Evolutionary conservation across 1,284 basidiomycete genomes (phyloP).

Genomic region (Apiotrichum gamsii): DNA sequence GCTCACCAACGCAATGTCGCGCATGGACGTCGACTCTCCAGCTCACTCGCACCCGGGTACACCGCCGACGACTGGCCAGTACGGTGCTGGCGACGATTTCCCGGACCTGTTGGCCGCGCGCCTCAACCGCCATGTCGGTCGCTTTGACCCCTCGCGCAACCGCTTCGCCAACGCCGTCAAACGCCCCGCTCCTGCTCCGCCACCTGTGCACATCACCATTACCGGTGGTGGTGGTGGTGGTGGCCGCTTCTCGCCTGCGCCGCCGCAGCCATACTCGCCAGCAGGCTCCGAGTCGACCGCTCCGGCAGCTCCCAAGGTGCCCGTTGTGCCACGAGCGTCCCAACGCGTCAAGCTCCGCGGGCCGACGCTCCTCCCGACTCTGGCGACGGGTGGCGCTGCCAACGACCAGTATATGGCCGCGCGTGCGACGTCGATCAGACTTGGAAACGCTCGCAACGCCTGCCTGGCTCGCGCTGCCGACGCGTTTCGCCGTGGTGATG

Average conservation of each 20-base stretch:
- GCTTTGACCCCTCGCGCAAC: constrained; percentile 67
- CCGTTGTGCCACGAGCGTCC: constrained; percentile 64
- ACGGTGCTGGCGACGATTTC: constrained; percentile 68
- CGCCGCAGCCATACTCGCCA: constrained; percentile 15
- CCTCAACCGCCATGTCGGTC: constrained; percentile 44
- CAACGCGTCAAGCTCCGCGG: constrained; percentile 73
- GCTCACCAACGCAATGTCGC: constrained; percentile 60
- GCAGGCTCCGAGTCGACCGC: constrained; percentile 36
- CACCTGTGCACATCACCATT: constrained; percentile 15
- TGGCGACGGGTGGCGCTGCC: constrained; percentile 71
- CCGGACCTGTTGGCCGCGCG: constrained; percentile 55
- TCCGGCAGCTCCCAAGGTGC: constrained; percentile 45
- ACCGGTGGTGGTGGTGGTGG: constrained; percentile 13
- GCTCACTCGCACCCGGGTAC: constrained; percentile 30
- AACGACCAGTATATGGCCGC: constrained; percentile 81
- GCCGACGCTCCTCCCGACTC: constrained; percentile 77
- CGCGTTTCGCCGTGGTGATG: constrained; percentile 88
- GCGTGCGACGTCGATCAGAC: constrained; percentile 73
- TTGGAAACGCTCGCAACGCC: constrained; percentile 87
- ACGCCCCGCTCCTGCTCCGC: constrained; percentile 32
- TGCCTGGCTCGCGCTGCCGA: constrained; percentile 93
- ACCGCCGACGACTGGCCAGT: constrained; percentile 20
- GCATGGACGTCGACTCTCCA: constrained; percentile 56
- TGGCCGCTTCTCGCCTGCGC: constrained; percentile 28
- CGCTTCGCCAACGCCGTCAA: constrained; percentile 61